A percentile compares a stretch with the other conserved stretches of the same genome.
phyloP scores from a whole-genome alignment of 768 basidiomycete species.

The Naganishia kalamii region DNA sequence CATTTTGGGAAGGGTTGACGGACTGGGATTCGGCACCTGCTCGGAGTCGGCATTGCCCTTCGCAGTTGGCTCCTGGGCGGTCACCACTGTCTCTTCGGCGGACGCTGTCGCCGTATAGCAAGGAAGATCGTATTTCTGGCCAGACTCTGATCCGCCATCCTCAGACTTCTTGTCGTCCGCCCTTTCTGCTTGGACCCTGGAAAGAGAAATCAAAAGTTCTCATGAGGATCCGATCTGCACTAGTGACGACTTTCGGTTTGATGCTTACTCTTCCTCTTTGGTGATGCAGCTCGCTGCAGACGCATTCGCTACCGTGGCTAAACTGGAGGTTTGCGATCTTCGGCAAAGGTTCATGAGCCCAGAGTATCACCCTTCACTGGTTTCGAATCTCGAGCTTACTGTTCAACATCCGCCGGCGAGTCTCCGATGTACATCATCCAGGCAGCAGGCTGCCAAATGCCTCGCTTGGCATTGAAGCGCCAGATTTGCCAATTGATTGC shows the following conservation, averaged over 20 bases:
- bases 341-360: too few species aligned
- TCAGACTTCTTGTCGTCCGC: not conserved
- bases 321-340: not conserved
- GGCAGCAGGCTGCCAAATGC: not conserved
- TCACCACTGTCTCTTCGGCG: not conserved
- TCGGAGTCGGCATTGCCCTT: too few species aligned
- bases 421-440: conserved; percentile 15
- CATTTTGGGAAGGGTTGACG: too few species aligned
- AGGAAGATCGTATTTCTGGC: not conserved
- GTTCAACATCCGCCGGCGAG: not conserved
- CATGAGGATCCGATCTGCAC: too few species aligned
- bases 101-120: not conserved
- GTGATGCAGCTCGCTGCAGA: not conserved
- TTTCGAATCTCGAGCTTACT: not conserved
- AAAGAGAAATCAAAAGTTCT: too few species aligned
- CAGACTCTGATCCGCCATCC: not conserved
- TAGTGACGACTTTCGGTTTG: too few species aligned
- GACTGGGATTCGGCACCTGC: too few species aligned
- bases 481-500: not conserved
- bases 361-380: not conserved
- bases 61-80: too few species aligned
- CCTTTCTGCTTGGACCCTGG: not conserved
- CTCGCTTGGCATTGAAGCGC: not conserved
- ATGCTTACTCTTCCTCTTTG: not conserved
- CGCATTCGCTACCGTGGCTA: not conserved